Conservation (phyloP, 768 basidiomycete genomes). For the Udeniomyces megalosporus region DNA sequence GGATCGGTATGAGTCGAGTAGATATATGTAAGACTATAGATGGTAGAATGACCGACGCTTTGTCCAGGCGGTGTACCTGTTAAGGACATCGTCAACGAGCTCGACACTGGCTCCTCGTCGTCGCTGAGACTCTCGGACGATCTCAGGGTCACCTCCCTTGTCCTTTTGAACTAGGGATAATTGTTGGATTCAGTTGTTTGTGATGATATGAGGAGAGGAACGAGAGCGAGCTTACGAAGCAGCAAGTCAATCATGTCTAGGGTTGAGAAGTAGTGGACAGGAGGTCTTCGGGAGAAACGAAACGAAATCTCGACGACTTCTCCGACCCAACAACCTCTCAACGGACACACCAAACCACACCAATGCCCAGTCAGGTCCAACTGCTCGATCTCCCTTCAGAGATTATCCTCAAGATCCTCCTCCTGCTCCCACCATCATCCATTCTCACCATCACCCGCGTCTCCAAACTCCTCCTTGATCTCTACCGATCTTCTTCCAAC, state of each 20-base stretch:
- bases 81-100: slow-evolving; percentile 82
- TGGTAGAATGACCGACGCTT: slow-evolving; percentile 49
- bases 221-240: background rate
- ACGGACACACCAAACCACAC: too few species aligned
- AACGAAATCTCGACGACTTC: too few species aligned
- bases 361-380: too few species aligned
- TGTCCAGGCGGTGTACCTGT: slow-evolving; percentile 84
- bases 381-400: slow-evolving; percentile 1
- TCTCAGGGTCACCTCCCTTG: slow-evolving; percentile 69
- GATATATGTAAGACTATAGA: background rate
- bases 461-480: background rate
- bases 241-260: background rate
- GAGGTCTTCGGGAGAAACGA: too few species aligned
- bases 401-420: slow-evolving; percentile 8
- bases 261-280: background rate
- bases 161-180: slow-evolving; percentile 13
- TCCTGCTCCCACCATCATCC: background rate
- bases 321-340: too few species aligned
- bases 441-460: background rate
- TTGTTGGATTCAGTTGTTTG: background rate
- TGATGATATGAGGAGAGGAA: too few species aligned
- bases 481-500: slow-evolving; percentile 2
- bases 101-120: slow-evolving; percentile 80
- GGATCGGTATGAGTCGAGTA: too few species aligned
- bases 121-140: slow-evolving; percentile 79